Percentiles rank a stretch among this genome's conserved stretches.
These are phyloP conservation scores for Chrysochromulina tobinii DNA, from an alignment of 78 protist genomes.

Conservation along the genomic window DNA sequence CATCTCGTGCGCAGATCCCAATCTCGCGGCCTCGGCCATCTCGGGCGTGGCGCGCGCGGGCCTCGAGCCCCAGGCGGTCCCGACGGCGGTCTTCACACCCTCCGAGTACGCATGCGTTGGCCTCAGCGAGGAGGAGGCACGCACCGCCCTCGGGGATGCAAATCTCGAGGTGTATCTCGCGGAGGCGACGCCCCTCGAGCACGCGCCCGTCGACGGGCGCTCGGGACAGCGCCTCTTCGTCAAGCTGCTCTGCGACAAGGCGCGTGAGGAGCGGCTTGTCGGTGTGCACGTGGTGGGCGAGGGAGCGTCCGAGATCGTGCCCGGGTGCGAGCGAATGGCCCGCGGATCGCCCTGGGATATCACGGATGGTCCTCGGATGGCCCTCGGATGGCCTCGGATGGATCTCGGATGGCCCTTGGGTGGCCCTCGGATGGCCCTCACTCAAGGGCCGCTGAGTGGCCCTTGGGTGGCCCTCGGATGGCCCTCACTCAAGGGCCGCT, in stretches of 20 bases:
- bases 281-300: slow-evolving; percentile 44
- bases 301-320: slow-evolving; percentile 75
- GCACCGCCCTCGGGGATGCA: slow-evolving; percentile 68
- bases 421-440: too few species aligned
- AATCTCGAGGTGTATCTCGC: slow-evolving; percentile 70
- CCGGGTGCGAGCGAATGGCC: too few species aligned
- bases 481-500: too few species aligned
- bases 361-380: too few species aligned
- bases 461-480: too few species aligned
- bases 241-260: slow-evolving; percentile 65
- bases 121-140: slow-evolving; percentile 83
- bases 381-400: too few species aligned
- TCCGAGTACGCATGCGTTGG: slow-evolving; percentile 88
- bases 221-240: slow-evolving; percentile 46
- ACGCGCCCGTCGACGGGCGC: slow-evolving; percentile 56
- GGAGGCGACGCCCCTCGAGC: slow-evolving; percentile 69
- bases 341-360: slow-evolving; percentile 51
- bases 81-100: slow-evolving; percentile 96
- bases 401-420: too few species aligned
- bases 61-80: slow-evolving; percentile 71
- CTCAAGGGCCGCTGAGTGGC: too few species aligned
- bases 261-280: background rate
- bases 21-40: too few species aligned
- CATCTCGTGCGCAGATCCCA: too few species aligned
- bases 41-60: background rate